Evolutionary conservation across 2,329 filamentous ascomycete genomes (phyloP), one percentile per base, ranked within the genome.

Genomic region (Didymella pinodella): DNA sequence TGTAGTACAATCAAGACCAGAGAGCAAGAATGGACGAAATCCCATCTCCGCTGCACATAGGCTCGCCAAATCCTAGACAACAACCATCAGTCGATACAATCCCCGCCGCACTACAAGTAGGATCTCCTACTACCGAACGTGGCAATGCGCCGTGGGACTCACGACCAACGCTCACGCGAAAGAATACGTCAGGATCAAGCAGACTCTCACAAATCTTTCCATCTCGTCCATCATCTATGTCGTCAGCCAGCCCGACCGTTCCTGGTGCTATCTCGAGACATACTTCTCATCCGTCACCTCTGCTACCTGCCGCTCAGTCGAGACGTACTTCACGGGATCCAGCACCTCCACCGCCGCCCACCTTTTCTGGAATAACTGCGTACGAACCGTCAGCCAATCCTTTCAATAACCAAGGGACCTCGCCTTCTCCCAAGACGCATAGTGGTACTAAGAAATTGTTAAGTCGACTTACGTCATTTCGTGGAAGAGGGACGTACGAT

Each of bases 131-230:
- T 10, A 59, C 65, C 7, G 65, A 67, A 16, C 46, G 50, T 20
- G 58, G 47, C 29, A 57, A 48, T 41, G 57, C 59, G 12, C 56
- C 64, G 26, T 57, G 55, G 34, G 55, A 66, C 20, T 46, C 56
- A 48, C 68, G 70, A 44, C 73, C 75, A 48, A 60, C 66, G 7
- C 66, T 70, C 32, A 56, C 36, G 36, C 72, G 68, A 34, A 67
- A 70, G 54, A 69, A 66, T 28, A 75, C 71, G 0, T 75, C 73
- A 6, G 69, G 68, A 3, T 76, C 74, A 20, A 68, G 72, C 45
- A 67, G 72, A 46, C 67, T 77, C 7, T 74, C 74, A n/a, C 72
- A 75, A 53, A 65, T 77, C n/a, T 78, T 76, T 45, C 75, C 73
- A 14, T 75, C 75, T 14, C 68, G 70, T 12, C 70, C 72, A 4